phyloP scores from a whole-genome alignment of 805 yeast genomes.

The Zygoascus flipseniorum region DNA sequence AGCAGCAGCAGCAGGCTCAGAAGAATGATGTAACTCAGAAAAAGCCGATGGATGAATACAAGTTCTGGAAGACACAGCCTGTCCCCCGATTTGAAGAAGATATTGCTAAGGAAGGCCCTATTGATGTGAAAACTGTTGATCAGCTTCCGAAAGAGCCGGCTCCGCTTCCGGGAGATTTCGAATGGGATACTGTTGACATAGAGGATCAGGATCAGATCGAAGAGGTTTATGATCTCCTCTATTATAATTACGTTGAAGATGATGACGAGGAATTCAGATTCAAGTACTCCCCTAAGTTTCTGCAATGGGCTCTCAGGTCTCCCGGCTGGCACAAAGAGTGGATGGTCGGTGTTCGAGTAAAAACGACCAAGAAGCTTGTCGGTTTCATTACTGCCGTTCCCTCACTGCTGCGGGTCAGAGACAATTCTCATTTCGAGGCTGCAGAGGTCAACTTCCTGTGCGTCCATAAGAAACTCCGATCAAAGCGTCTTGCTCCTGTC shows the following conservation, averaged over 20 bases:
- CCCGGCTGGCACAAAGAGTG: slow-evolving; percentile 90
- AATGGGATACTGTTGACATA: slow-evolving; percentile 78
- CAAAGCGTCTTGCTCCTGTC: slow-evolving; percentile 92
- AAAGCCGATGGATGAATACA: slow-evolving; percentile 71
- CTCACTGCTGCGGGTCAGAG: slow-evolving; percentile 52
- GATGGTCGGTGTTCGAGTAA: slow-evolving; percentile 90
- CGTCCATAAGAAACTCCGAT: slow-evolving; percentile 85
- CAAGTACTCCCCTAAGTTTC: slow-evolving; percentile 73
- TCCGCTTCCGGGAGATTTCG: slow-evolving; percentile 69
- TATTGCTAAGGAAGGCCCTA: slow-evolving; percentile 68
- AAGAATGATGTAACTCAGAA: slow-evolving; percentile 9
- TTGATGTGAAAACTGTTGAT: slow-evolving; percentile 62
- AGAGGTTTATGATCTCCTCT: slow-evolving; percentile 71
- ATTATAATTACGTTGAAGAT: slow-evolving; percentile 92
- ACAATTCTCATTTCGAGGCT: slow-evolving; percentile 36
- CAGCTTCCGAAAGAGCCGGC: slow-evolving; percentile 67
- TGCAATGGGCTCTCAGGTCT: slow-evolving; percentile 87
- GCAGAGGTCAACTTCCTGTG: slow-evolving; percentile 90
- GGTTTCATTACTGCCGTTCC: slow-evolving; percentile 94
- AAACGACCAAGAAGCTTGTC: slow-evolving; percentile 63
- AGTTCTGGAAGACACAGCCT: slow-evolving; percentile 98
- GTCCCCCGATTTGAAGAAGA: slow-evolving; percentile 70
- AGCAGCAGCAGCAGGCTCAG: not conserved
- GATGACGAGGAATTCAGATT: slow-evolving; percentile 86
- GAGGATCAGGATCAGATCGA: slow-evolving; percentile 46